Percentiles rank a stretch among this genome's conserved stretches.
These are phyloP conservation scores for Turritis glabra DNA, from an alignment of 345 rosid genomes.

Conservation along the genomic window DNA sequence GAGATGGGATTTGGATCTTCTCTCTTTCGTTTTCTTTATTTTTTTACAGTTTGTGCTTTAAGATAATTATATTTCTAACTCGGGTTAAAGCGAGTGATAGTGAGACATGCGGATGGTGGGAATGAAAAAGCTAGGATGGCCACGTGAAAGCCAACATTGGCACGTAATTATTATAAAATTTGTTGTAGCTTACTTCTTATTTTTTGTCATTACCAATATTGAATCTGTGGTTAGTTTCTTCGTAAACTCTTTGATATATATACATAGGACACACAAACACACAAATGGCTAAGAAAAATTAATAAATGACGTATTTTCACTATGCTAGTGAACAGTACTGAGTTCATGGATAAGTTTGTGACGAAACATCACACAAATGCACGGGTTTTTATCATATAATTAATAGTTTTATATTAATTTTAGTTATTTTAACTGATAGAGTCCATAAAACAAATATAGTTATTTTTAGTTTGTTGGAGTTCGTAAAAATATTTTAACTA, in stretches of 20 bases:
- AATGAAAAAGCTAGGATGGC: constrained; percentile 22
- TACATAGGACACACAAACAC: not conserved
- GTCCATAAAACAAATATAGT: too few relatives aligned
- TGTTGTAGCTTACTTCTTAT: not conserved
- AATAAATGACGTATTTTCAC: too few relatives aligned
- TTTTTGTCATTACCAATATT: not conserved
- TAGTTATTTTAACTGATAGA: not conserved
- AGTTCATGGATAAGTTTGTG: not conserved
- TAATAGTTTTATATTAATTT: too few relatives aligned
- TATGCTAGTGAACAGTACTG: not conserved
- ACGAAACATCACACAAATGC: too few relatives aligned
- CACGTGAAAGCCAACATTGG: constrained; percentile 38
- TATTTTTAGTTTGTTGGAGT: too few relatives aligned
- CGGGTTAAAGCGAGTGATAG: not conserved
- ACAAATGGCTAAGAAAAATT: not conserved
- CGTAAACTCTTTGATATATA: not conserved
- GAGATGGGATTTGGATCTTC: too few relatives aligned
- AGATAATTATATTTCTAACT: not conserved
- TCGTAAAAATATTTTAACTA: too few relatives aligned
- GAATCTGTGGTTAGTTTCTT: not conserved
- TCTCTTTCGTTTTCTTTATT: not conserved
- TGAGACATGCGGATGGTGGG: constrained; percentile 26
- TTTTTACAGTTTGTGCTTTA: not conserved
- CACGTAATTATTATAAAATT: constrained; percentile 11
- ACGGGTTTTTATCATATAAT: too few relatives aligned